These are phyloP conservation scores for Raddia distichophylla DNA, from an alignment of 176 grass and related monocot genomes.

Conservation along the genomic window DNA sequence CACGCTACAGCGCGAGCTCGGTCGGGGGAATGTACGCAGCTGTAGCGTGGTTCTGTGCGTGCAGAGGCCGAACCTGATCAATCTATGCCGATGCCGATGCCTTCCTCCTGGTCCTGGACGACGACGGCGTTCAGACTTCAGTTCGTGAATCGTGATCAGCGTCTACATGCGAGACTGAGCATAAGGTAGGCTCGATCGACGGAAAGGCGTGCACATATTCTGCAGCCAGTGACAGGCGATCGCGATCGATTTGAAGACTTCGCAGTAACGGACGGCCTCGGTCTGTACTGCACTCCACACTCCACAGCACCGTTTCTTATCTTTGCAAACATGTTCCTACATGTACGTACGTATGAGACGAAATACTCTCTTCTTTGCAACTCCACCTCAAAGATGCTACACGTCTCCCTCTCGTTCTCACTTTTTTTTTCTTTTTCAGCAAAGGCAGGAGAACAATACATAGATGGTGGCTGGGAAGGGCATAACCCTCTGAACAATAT, in stretches of 20 bases:
- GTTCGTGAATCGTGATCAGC: not conserved
- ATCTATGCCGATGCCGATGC: not conserved
- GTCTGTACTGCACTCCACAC: not conserved
- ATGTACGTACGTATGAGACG: not conserved
- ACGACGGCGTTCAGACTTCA: not conserved
- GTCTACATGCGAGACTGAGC: not conserved
- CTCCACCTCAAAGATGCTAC: not conserved
- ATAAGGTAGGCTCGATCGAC: not conserved
- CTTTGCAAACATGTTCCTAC: not conserved
- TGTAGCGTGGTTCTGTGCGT: constrained; percentile 6
- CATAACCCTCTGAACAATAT: too few species aligned
- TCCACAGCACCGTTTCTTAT: not conserved
- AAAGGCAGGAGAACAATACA: too few species aligned
- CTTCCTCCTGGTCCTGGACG: not conserved
- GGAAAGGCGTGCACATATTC: constrained; percentile 4
- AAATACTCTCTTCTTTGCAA: not conserved
- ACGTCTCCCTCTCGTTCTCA: not conserved
- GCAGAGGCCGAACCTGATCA: not conserved
- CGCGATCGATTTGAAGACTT: not conserved
- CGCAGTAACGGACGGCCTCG: not conserved
- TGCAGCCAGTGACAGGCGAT: not conserved
- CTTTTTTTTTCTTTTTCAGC: not conserved
- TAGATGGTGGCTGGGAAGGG: too few species aligned
- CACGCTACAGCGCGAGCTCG: too few species aligned
- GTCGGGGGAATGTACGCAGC: not conserved